Evolutionary conservation across 2,329 filamentous ascomycete species (phyloP).

Genomic region (Alternaria arborescens): DNA sequence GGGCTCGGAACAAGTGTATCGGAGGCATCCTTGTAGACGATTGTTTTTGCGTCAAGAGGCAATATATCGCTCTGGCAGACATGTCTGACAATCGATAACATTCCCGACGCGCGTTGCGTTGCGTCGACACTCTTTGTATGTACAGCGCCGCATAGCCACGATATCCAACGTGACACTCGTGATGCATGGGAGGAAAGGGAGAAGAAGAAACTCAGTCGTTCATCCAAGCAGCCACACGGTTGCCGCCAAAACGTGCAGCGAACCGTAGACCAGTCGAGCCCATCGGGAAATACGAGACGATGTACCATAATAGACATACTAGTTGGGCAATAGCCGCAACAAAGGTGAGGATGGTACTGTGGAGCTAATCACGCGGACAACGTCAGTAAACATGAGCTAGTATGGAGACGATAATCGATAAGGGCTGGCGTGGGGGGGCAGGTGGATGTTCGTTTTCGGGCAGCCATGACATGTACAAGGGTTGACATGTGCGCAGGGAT

Average conservation of each 20-base stretch:
- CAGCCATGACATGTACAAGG: conserved; percentile 38
- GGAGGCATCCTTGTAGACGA: conserved; percentile 21
- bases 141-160: conserved; percentile 25
- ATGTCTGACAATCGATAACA: conserved; percentile 13
- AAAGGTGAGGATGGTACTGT: conserved; percentile 84
- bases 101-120: conserved; percentile 41
- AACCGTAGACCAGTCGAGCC: conserved; percentile 87
- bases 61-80: conserved; percentile 7
- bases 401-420: conserved; percentile 40
- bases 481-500: conserved; percentile 26
- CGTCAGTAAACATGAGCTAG: conserved; percentile 44
- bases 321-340: conserved; percentile 85
- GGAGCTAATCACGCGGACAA: conserved; percentile 62
- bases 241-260: conserved; percentile 84
- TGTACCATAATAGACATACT: conserved; percentile 85
- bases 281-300: conserved; percentile 98
- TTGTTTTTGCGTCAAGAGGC: conserved; percentile 1
- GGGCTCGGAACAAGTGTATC: conserved; percentile 16
- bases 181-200: conserved; percentile 12
- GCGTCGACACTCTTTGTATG: conserved; percentile 20
- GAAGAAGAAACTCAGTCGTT: conserved; percentile 63
- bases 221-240: conserved; percentile 88
- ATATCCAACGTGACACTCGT: conserved; percentile 14
- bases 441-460: conserved; percentile 32
- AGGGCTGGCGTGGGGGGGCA: conserved; percentile 35